Conservation (phyloP, 768 basidiomycete species). For the Mycena filopes region DNA sequence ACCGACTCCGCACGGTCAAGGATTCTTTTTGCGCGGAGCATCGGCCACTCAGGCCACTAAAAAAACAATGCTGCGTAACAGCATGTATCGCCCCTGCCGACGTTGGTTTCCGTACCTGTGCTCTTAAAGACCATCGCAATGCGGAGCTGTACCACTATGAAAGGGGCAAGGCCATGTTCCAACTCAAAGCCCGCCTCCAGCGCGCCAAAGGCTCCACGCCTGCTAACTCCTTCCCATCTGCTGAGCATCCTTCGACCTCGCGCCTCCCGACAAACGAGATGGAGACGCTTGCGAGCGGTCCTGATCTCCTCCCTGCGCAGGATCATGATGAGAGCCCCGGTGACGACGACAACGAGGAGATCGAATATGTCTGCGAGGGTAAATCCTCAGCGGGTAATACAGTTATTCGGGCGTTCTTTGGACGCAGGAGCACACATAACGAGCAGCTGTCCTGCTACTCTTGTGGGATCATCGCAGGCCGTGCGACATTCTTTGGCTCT, state of each 20-base stretch:
- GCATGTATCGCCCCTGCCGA: neutral
- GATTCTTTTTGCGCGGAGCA: neutral
- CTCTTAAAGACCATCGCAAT: conserved; percentile 15
- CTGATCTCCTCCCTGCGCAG: neutral
- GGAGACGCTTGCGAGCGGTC: conserved; percentile 10
- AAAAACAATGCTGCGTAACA: conserved; percentile 1
- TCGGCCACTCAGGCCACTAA: neutral
- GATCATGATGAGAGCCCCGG: neutral
- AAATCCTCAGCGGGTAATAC: conserved; percentile 36
- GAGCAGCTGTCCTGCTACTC: conserved; percentile 39
- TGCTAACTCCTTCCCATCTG: conserved; percentile 4
- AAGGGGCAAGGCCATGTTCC: conserved; percentile 26
- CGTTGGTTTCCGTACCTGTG: conserved; percentile 15
- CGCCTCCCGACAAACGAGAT: neutral
- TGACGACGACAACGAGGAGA: neutral
- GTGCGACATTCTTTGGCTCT: conserved; percentile 39
- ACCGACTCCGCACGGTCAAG: conserved; percentile 2
- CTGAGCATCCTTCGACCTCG: neutral
- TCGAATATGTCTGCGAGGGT: conserved; percentile 4
- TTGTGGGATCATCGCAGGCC: conserved; percentile 42
- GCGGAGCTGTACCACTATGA: conserved; percentile 16
- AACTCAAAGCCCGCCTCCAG: conserved; percentile 29
- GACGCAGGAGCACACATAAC: conserved; percentile 42
- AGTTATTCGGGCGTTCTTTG: conserved; percentile 39
- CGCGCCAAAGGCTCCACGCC: conserved; percentile 14